phyloP scores from a whole-genome alignment of 2,329 filamentous ascomycete species.

The Tolypocladium guangdongense region DNA sequence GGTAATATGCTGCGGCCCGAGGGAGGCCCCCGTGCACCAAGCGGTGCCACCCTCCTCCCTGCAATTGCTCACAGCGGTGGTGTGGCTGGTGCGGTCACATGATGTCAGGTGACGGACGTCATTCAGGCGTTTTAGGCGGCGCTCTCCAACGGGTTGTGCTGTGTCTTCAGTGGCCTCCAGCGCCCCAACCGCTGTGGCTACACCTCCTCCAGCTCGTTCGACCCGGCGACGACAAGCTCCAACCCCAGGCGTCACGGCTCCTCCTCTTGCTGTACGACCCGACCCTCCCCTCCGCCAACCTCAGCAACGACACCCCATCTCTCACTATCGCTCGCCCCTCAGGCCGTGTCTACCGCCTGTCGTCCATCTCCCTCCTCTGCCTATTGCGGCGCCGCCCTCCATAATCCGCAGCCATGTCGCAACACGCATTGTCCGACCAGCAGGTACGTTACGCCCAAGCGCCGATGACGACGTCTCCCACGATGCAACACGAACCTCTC shows the following conservation, averaged over 20 bases:
- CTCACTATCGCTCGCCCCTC: neutral
- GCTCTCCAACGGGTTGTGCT: neutral
- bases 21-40: slow-evolving; percentile 1
- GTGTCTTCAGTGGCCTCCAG: neutral
- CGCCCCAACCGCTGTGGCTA: neutral
- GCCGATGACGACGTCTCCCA: slow-evolving; percentile 4
- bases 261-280: slow-evolving; percentile 1
- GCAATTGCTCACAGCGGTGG: neutral
- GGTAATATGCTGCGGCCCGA: neutral
- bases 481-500: slow-evolving; percentile 9
- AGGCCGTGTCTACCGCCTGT: neutral
- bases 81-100: slow-evolving; percentile 22
- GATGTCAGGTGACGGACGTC: slow-evolving; percentile 11
- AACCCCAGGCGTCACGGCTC: slow-evolving; percentile 18
- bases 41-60: neutral
- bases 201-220: neutral
- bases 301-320: slow-evolving; percentile 2
- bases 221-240: neutral
- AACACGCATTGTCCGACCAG: slow-evolving; percentile 95
- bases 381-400: slow-evolving; percentile 11
- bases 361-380: slow-evolving; percentile 6
- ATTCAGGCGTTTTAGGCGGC: neutral
- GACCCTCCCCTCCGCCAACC: slow-evolving; percentile 6
- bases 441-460: slow-evolving; percentile 50
- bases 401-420: slow-evolving; percentile 60